Conservation (phyloP, 1,284 basidiomycete genomes). For the Irpex sp. region DNA sequence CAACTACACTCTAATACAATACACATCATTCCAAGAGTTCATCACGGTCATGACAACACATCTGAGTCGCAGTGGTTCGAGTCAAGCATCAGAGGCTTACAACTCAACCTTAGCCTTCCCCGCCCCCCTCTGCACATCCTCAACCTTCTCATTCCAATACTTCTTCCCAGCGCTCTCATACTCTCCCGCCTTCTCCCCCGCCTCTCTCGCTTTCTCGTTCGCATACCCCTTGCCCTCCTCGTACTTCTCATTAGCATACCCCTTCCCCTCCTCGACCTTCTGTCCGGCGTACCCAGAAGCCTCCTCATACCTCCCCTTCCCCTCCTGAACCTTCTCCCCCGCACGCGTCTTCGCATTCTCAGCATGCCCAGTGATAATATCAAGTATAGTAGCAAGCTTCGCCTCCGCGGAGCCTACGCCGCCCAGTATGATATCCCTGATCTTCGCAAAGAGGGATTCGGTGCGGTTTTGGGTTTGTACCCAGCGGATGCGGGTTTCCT, state of each 20-base stretch:
- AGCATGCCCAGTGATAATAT: constrained; percentile 39
- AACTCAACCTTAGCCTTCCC: constrained; percentile 19
- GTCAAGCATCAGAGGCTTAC: no score
- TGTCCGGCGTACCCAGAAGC: constrained; percentile 19
- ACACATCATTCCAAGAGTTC: no score
- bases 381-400: constrained; percentile 43
- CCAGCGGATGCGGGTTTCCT: constrained; percentile 73
- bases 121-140: constrained; percentile 21
- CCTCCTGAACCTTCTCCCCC: constrained; percentile 2
- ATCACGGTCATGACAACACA: no score
- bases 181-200: constrained; percentile 19
- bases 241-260: constrained; percentile 17
- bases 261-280: constrained; percentile 13
- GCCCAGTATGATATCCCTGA: constrained; percentile 56
- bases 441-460: constrained; percentile 50
- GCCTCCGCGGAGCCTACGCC: constrained; percentile 68
- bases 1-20: no score
- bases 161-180: constrained; percentile 19
- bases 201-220: no score
- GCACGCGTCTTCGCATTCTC: constrained; percentile 25
- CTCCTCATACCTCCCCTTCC: constrained; percentile 4
- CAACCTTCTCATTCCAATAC: constrained; percentile 25
- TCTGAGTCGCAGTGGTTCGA: no score
- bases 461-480: constrained; percentile 48
- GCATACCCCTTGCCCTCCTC: constrained; percentile 28